A percentile compares a stretch with the other conserved stretches of the same genome.
Evolutionary conservation across 306 rosid species (phyloP).

Genomic region (Vigna angularis): DNA sequence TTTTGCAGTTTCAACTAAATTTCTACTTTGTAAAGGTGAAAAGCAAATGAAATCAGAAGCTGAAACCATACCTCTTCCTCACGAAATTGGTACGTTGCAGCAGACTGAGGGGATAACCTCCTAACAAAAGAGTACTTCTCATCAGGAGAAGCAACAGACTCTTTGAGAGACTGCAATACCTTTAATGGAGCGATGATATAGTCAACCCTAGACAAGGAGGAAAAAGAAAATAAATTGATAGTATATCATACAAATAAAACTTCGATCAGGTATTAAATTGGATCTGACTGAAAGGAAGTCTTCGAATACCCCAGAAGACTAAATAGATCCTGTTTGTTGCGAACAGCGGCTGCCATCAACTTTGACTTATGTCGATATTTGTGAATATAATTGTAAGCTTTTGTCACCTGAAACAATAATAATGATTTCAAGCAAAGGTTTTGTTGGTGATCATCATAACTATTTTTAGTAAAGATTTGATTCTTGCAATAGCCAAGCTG

Average conservation of each 20-base stretch:
- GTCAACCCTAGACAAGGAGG: conserved; percentile 72
- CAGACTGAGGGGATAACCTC: conserved; percentile 87
- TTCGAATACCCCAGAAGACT: conserved; percentile 87
- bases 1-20: conserved; percentile 25
- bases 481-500: conserved; percentile 21
- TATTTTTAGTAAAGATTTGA: conserved; percentile 7
- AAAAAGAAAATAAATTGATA: conserved; percentile 30
- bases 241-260: conserved; percentile 33
- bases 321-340: conserved; percentile 94
- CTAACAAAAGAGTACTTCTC: conserved; percentile 86
- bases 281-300: conserved; percentile 30
- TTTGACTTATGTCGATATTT: conserved; percentile 89
- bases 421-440: conserved; percentile 19
- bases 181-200: conserved; percentile 94
- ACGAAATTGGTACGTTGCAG: conserved; percentile 66
- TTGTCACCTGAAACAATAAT: conserved; percentile 71
- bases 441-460: conserved; percentile 20
- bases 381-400: conserved; percentile 94
- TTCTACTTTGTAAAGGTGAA: conserved; percentile 25
- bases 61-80: conserved; percentile 76
- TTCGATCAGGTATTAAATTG: conserved; percentile 28
- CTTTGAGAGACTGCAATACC: conserved; percentile 94
- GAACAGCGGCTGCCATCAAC: conserved; percentile 99
- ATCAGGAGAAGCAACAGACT: conserved; percentile 71
- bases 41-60: conserved; percentile 24